Conservation (phyloP, 495 filamentous ascomycete species). For the Acidiella bohemica region DNA sequence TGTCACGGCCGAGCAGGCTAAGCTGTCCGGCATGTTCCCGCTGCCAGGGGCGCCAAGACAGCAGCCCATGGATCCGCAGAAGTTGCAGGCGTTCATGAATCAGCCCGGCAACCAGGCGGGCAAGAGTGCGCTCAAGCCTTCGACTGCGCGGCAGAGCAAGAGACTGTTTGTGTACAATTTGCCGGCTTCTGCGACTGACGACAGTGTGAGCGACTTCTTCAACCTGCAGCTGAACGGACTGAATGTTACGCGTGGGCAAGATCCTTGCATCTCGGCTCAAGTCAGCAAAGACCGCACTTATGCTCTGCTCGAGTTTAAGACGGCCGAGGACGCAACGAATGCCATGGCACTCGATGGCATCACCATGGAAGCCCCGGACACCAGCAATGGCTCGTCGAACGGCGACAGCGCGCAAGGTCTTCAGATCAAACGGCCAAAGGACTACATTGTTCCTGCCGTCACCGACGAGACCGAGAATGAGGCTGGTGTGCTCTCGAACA, state of each 20-base stretch:
- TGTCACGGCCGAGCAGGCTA: constrained; percentile 96
- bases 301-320: constrained; percentile 85
- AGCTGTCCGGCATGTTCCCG: constrained; percentile 98
- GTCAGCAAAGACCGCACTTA: constrained; percentile 64
- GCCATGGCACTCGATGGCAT: constrained; percentile 84
- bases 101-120: constrained; percentile 64
- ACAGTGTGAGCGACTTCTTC: constrained; percentile 70
- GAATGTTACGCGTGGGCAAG: constrained; percentile 70
- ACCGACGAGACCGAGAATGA: constrained; percentile 64
- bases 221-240: constrained; percentile 90
- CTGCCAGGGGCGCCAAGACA: constrained; percentile 89
- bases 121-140: constrained; percentile 70
- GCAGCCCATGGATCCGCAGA: constrained; percentile 90
- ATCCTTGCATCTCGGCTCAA: constrained; percentile 78
- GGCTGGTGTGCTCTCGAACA: constrained; percentile 61
- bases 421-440: constrained; percentile 79
- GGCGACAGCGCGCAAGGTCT: constrained; percentile 45
- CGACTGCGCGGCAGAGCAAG: constrained; percentile 85
- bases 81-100: constrained; percentile 89
- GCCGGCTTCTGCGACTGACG: constrained; percentile 52
- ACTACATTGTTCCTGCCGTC: constrained; percentile 85
- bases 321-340: constrained; percentile 73
- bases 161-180: constrained; percentile 79
- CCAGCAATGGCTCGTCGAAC: constrained; percentile 41
- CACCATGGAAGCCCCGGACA: constrained; percentile 49